Base-by-base conservation (phyloP, 2,329 filamentous ascomycete genomes). In the Thielaviopsis ethacetica region DNA sequence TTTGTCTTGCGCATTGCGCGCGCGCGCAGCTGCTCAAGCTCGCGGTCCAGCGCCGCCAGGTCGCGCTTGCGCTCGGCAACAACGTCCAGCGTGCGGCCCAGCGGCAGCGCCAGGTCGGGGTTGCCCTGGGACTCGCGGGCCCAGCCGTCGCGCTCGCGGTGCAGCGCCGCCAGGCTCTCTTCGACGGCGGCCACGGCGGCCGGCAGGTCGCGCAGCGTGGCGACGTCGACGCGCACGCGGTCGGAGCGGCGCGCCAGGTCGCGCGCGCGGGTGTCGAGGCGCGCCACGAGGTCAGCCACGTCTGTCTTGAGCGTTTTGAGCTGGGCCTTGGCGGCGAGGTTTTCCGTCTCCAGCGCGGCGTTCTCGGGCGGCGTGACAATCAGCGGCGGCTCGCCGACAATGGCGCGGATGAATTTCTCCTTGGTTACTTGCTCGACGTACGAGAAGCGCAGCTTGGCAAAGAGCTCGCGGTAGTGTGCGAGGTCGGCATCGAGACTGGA, bases 401-500 rank as follows among this genome's bases (percentile, higher is more conserved):
- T 94, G 63, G 88, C 85, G 64, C 90, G 88, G 58, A 98, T 84
- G 71, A 96, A 97, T 67, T 95, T 95, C 70, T 98, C 93, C 72
- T 97, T 98, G 52, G 91, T 97, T 63, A 97, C 90, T 75, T 97
- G 93, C 72, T 98, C 93, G 65, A 96, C 86, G 72, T 97, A 97
- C 63, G 88, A 94, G 75, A 97, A 97, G 65, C 91, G 88, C 47
- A 97, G 79, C 73, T 98, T 97, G 50, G 89, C 86, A 71, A 97
- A 98, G 21, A 97, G 81, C 71, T 96, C 91, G 73, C 88, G 89
- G 74, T 97, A 96, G 71, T 97, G 91, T 30, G 79, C 76, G 27
- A 97, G 77, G 70, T 97, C 91, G 27, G 87, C 88, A 63, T 88
- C 83, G 7, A 97, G 76, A 19, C 85, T 85, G 17, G 85, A 80